Evolutionary conservation across 163 green algal genomes (phyloP).

Genomic region (Chlamydomonas reinhardtii): DNA sequence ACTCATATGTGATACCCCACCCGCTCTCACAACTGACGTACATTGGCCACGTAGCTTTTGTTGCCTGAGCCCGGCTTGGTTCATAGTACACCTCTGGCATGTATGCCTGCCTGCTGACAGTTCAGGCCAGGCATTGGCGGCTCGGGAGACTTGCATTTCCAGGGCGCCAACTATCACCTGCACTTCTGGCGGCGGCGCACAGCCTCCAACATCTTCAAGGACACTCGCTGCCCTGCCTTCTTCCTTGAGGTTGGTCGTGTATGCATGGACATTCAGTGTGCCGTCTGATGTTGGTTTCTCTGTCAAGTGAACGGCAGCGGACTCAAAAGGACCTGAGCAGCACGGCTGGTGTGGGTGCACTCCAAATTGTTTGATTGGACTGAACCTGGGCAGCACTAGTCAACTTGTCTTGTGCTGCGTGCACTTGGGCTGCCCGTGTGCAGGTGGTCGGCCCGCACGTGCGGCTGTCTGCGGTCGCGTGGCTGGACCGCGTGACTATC

Average conservation of each 20-base stretch:
- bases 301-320: no score
- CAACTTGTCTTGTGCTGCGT: neutral
- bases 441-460: slow-evolving; percentile 1
- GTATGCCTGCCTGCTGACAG: neutral
- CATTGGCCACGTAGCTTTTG: no score
- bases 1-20: no score
- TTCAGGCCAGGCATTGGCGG: neutral
- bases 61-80: no score
- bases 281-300: no score
- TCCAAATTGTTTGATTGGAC: neutral
- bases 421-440: neutral
- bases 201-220: neutral
- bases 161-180: neutral
- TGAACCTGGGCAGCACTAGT: neutral
- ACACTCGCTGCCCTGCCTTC: slow-evolving; percentile 3
- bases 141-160: neutral
- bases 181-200: neutral
- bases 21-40: no score
- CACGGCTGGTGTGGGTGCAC: neutral
- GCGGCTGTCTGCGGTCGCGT: neutral
- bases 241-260: neutral
- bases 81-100: no score
- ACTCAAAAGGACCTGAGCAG: no score
- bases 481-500: neutral
- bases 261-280: no score